Conservation (phyloP, 768 basidiomycete species). For the Piloderma croceum region DNA sequence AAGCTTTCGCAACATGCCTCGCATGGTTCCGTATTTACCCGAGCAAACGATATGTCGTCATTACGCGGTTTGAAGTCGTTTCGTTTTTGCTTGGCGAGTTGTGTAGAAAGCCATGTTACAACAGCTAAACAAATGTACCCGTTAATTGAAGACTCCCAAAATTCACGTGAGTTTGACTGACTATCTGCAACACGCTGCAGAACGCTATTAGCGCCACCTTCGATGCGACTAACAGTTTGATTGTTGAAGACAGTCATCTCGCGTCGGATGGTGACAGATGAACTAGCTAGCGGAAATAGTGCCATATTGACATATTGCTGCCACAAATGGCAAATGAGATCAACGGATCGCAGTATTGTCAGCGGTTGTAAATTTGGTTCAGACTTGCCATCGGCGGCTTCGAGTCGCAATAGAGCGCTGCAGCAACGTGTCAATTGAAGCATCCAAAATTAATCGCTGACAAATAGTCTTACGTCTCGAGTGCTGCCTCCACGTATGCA, state of each 20-base stretch:
- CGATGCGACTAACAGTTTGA: slow-evolving; percentile 78
- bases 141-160: not conserved
- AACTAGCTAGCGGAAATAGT: slow-evolving; percentile 77
- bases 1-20: slow-evolving; percentile 77
- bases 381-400: slow-evolving; percentile 64
- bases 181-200: slow-evolving; percentile 80
- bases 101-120: slow-evolving; percentile 64
- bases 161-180: slow-evolving; percentile 29
- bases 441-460: not conserved
- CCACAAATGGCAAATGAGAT: slow-evolving; percentile 93
- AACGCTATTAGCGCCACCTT: slow-evolving; percentile 74
- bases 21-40: slow-evolving; percentile 94
- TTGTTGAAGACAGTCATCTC: slow-evolving; percentile 94
- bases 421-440: slow-evolving; percentile 7
- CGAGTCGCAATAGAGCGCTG: slow-evolving; percentile 68
- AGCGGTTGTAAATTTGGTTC: slow-evolving; percentile 78
- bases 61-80: slow-evolving; percentile 96
- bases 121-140: slow-evolving; percentile 44
- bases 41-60: slow-evolving; percentile 90
- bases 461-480: slow-evolving; percentile 73
- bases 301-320: slow-evolving; percentile 93
- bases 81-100: slow-evolving; percentile 89
- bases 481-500: slow-evolving; percentile 83
- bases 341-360: slow-evolving; percentile 59
- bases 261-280: slow-evolving; percentile 79